These are phyloP conservation scores for Odonthalia washingtoniensis DNA, from an alignment of 31 red algal species.

Conservation along the genomic window DNA sequence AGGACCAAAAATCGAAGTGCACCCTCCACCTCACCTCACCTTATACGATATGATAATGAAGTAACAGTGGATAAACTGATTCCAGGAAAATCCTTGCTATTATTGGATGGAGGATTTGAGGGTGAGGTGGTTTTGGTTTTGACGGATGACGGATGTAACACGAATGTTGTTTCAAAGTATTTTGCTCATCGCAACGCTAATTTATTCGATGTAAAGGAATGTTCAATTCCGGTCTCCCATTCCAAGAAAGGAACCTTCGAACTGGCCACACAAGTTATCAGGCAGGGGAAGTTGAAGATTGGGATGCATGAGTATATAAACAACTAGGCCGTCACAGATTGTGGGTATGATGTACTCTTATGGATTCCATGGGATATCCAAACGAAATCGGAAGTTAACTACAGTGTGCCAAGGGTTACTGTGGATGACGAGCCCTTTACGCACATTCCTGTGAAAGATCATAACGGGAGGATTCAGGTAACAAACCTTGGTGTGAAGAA, in stretches of 20 bases:
- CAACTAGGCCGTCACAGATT: neutral
- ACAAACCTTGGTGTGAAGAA: neutral
- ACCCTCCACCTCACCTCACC: neutral
- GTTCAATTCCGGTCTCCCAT: neutral
- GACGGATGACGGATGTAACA: neutral
- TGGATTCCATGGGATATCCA: conserved; percentile 5
- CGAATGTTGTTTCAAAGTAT: conserved; percentile 6
- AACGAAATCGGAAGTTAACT: neutral
- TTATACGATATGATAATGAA: too few relatives aligned
- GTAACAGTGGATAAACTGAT: neutral
- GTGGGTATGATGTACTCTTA: conserved; percentile 4
- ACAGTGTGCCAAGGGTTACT: neutral
- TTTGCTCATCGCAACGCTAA: neutral
- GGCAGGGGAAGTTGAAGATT: neutral
- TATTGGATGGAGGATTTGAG: neutral
- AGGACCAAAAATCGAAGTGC: neutral
- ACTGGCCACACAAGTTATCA: neutral
- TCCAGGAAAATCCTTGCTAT: neutral
- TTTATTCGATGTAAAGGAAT: neutral
- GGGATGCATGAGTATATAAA: neutral
- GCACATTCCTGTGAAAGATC: neutral
- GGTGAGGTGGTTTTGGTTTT: neutral
- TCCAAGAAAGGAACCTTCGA: neutral
- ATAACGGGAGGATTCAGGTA: neutral
- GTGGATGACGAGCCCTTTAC: neutral